Base-by-base conservation (phyloP, 2,329 filamentous ascomycete species). In the Balansia obtecta region DNA sequence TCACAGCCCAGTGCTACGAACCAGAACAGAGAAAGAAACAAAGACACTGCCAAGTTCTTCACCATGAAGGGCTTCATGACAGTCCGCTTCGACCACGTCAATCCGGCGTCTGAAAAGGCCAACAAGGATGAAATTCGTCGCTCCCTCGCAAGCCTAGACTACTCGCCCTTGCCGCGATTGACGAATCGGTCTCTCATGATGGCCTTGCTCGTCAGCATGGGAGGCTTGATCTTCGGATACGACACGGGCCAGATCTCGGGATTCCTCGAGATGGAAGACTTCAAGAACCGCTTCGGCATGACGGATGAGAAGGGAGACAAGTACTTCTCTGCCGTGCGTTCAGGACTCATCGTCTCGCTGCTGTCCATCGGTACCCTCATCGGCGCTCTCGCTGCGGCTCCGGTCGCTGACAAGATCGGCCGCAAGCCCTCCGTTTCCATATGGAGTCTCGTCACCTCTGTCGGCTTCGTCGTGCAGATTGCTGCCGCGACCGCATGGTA, bases 391-490 rank as follows among this genome's bases (percentile, higher is more conserved):
- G 57, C 71, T 27, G 75, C 74, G n/a, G 80, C 80, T 0, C 79
- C 77, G 2, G 67, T 86, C 12, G 77, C 82, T n/a, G 82, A 86
- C 58, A 71, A 66, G 15, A 71, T 86, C 48, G 83, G 83, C 18
- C 78, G 83, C 46, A 75, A 77, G 43, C 68, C 73, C 44, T 80
- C 79, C 34, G 85, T 87, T 52, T 76, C 77, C 1, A 67, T 76
- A 50, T 83, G 80, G 67, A 76, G 75, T 51, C 64, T 80, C 50
- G 70, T 85, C 47, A 79, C 79, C 56, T 77, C 76, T 38, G 60
- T 85, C 20, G 83, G 83, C 20, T 83, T 85, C 55, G 70, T 86
- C n/a, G 75, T 87, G 16, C 80, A 85, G 57, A 80, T 85, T 51
- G 71, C 80, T 0, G 71, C 82, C 0, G 57, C 62, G 0, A 58